Conservation (phyloP, 768 basidiomycete genomes). For the Lactifluus echinatus region DNA sequence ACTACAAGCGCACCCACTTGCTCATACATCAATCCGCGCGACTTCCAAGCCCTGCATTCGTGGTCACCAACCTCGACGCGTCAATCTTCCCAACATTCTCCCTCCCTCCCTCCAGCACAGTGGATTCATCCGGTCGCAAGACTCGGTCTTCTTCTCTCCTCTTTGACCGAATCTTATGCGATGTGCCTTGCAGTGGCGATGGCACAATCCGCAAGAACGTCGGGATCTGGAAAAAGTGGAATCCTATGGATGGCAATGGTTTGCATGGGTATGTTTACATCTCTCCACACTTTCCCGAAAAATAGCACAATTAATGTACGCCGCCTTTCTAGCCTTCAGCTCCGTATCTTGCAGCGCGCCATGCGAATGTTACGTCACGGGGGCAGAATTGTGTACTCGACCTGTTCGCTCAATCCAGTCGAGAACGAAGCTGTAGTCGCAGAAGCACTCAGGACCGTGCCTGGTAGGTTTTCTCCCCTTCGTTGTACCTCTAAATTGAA, state of each 20-base stretch:
- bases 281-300: background rate
- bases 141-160: slow-evolving; percentile 39
- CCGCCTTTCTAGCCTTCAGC: slow-evolving; percentile 59
- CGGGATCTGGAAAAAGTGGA: slow-evolving; percentile 93
- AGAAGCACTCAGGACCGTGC: slow-evolving; percentile 62
- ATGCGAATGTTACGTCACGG: slow-evolving; percentile 82
- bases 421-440: slow-evolving; percentile 97
- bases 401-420: slow-evolving; percentile 92
- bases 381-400: slow-evolving; percentile 96
- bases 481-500: background rate
- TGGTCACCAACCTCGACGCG: slow-evolving; percentile 96
- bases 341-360: slow-evolving; percentile 85
- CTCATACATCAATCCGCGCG: slow-evolving; percentile 97
- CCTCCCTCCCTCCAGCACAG: slow-evolving; percentile 29
- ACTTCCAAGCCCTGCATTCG: slow-evolving; percentile 81
- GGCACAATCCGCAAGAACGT: slow-evolving; percentile 93
- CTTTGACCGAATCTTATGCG: slow-evolving; percentile 92
- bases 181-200: slow-evolving; percentile 97
- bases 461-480: slow-evolving; percentile 38
- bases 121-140: slow-evolving; percentile 28
- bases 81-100: slow-evolving; percentile 70
- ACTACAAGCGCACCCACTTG: slow-evolving; percentile 88
- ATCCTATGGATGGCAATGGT: slow-evolving; percentile 80
- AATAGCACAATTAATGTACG: background rate
- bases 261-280: slow-evolving; percentile 60